Evolutionary conservation across 2,329 filamentous ascomycete species (phyloP).

Genomic region (Fusarium newnesense): DNA sequence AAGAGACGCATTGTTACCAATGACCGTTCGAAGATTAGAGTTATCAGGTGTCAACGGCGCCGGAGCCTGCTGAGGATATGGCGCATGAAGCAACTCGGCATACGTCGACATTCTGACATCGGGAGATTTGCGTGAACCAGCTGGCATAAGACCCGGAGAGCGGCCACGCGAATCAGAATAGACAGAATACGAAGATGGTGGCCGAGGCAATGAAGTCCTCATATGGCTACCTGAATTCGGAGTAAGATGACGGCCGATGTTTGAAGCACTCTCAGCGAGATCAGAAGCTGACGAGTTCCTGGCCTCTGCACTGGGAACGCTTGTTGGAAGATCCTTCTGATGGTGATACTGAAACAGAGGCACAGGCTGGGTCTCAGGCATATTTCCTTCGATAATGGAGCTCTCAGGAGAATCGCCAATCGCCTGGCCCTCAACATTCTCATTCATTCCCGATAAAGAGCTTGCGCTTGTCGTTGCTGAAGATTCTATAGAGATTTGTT

Average conservation of each 20-base stretch:
- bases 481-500: conserved; percentile 60
- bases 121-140: conserved; percentile 64
- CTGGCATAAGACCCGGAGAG: conserved; percentile 61
- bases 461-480: conserved; percentile 67
- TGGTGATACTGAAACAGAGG: conserved; percentile 73
- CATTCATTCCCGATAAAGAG: conserved; percentile 63
- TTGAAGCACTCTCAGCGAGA: conserved; percentile 59
- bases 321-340: conserved; percentile 59
- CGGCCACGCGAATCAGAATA: conserved; percentile 77
- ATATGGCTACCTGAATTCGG: conserved; percentile 65
- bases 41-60: conserved; percentile 81
- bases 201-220: conserved; percentile 71
- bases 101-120: conserved; percentile 65
- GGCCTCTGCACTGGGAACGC: conserved; percentile 55
- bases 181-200: conserved; percentile 79
- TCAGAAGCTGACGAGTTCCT: conserved; percentile 63
- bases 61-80: conserved; percentile 81
- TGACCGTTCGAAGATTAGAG: conserved; percentile 77
- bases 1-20: conserved; percentile 91
- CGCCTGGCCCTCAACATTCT: conserved; percentile 57
- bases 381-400: conserved; percentile 59
- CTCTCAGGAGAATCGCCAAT: conserved; percentile 61
- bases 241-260: conserved; percentile 71
- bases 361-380: conserved; percentile 56
- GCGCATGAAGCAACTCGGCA: conserved; percentile 71